Evolutionary conservation across 2,329 filamentous ascomycete species (phyloP).

Genomic region (Aspergillus sp.): DNA sequence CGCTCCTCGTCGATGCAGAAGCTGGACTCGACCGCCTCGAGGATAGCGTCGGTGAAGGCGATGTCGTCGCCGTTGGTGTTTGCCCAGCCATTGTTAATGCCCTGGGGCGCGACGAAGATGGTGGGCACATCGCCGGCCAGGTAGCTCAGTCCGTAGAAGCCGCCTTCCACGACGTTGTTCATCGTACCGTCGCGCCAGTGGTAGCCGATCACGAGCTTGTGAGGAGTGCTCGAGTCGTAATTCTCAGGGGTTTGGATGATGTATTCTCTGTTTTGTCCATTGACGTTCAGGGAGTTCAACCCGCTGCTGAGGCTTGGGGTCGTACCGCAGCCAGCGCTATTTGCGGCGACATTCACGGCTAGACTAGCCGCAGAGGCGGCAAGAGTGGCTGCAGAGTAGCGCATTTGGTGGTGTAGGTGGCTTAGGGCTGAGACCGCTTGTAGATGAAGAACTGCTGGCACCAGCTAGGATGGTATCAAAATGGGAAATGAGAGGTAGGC

Average conservation of each 20-base stretch:
- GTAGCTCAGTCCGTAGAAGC: slow-evolving; percentile 40
- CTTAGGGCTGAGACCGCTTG: no score
- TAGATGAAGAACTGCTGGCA: no score
- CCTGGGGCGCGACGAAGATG: slow-evolving; percentile 46
- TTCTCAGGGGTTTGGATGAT: slow-evolving; percentile 1
- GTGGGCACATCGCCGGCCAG: slow-evolving; percentile 34
- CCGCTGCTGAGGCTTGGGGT: slow-evolving; percentile 1
- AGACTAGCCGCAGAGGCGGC: neutral
- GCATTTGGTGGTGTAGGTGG: neutral
- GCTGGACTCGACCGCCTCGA: slow-evolving; percentile 35
- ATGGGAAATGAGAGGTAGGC: no score
- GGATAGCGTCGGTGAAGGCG: slow-evolving; percentile 39
- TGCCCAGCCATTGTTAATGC: slow-evolving; percentile 42
- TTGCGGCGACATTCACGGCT: neutral
- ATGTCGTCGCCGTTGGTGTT: slow-evolving; percentile 44
- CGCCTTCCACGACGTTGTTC: slow-evolving; percentile 3
- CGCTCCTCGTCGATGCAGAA: slow-evolving; percentile 44
- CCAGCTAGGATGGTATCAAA: no score
- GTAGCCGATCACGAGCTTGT: slow-evolving; percentile 2
- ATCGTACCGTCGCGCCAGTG: slow-evolving; percentile 6
- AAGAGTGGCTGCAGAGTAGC: neutral
- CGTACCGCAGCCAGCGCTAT: slow-evolving; percentile 9
- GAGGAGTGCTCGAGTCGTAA: slow-evolving; percentile 1
- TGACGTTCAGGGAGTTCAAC: slow-evolving; percentile 8
- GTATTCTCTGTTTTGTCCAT: slow-evolving; percentile 2